Conservation (phyloP, 2,329 filamentous ascomycete genomes). For the Diaporthe helianthi region DNA sequence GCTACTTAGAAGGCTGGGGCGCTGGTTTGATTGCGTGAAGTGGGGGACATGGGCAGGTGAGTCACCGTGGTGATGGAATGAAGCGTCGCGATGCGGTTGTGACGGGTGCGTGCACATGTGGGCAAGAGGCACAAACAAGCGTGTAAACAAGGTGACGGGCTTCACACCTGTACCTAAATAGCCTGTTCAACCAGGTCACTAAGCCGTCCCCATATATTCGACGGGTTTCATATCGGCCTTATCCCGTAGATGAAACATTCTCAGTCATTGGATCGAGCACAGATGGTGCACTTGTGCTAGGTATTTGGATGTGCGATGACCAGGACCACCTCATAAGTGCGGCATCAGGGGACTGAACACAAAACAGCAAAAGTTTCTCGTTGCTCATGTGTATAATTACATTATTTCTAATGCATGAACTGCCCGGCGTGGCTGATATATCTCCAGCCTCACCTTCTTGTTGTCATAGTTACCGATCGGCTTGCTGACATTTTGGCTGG, state of each 20-base stretch:
- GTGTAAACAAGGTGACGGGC: not conserved
- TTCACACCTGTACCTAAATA: not conserved
- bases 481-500: constrained; percentile 14
- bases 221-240: not conserved
- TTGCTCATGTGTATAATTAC: not conserved
- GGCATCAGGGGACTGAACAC: not conserved
- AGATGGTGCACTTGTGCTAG: not conserved
- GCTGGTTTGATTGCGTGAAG: not conserved
- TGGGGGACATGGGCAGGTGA: not conserved
- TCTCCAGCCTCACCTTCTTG: not conserved
- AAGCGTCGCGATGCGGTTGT: not conserved
- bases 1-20: not conserved
- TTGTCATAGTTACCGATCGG: not conserved
- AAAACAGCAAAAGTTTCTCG: not conserved
- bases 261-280: too few species aligned
- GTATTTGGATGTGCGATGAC: not conserved
- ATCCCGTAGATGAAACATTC: not conserved
- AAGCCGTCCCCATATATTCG: not conserved
- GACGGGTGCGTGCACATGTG: not conserved
- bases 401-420: not conserved
- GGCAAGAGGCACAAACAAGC: not conserved
- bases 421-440: not conserved
- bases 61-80: constrained; percentile 6
- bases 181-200: not conserved
- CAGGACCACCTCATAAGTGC: not conserved